Evolutionary conservation across 2,329 filamentous ascomycete genomes (phyloP).

Genomic region (Nannizziopsis arthrosporioides): DNA sequence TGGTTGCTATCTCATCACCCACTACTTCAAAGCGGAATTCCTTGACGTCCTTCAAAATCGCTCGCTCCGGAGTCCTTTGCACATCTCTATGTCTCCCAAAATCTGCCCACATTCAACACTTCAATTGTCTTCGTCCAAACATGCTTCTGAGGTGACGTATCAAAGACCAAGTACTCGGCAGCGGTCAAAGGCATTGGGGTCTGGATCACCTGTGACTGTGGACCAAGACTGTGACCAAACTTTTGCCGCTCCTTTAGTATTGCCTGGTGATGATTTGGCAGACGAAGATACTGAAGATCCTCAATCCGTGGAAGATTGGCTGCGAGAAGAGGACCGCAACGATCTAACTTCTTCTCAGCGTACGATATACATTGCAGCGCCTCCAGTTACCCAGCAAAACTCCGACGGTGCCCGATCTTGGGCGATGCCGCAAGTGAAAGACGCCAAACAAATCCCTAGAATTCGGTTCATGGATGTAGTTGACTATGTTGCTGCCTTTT

Average conservation of each 20-base stretch:
- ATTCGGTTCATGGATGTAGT: conserved; percentile 24
- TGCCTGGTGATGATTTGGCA: conserved; percentile 50
- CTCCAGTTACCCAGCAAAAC: conserved; percentile 31
- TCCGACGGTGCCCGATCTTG: not conserved
- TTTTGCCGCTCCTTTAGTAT: conserved; percentile 49
- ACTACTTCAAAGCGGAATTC: too few species aligned
- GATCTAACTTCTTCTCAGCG: conserved; percentile 36
- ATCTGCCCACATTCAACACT: not conserved
- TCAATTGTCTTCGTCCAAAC: not conserved
- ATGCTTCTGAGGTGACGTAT: conserved; percentile 2
- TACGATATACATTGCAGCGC: conserved; percentile 44
- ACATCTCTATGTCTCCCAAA: not conserved
- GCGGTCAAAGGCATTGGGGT: not conserved
- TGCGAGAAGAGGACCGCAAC: conserved; percentile 38
- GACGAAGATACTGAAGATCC: conserved; percentile 45
- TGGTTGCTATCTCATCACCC: too few species aligned
- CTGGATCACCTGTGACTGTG: not conserved
- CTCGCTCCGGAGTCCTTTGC: too few species aligned
- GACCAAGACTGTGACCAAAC: conserved; percentile 13
- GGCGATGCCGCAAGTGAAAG: conserved; percentile 17
- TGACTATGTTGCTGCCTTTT: conserved; percentile 41
- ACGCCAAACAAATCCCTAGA: conserved; percentile 12
- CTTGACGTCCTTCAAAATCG: too few species aligned
- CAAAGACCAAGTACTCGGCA: not conserved
- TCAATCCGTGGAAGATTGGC: conserved; percentile 46